phyloP scores from a whole-genome alignment of 108 stramenopile genomes.

The Stephanodiscus triporus region DNA sequence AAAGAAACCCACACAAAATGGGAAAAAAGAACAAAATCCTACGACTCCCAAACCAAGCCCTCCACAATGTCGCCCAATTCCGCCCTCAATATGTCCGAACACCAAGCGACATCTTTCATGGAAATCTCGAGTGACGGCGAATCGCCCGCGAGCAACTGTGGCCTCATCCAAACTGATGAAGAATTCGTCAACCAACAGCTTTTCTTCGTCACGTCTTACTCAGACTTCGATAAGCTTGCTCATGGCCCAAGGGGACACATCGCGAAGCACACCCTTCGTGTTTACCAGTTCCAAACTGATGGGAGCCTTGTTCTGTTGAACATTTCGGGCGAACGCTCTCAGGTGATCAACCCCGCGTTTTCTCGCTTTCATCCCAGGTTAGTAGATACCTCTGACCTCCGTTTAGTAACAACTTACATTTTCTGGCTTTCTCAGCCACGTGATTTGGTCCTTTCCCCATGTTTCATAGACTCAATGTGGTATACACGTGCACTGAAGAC shows the following conservation, averaged over 20 bases:
- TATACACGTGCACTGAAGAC: slow-evolving; percentile 96
- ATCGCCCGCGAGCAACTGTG: not conserved
- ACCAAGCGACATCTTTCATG: too few relatives aligned
- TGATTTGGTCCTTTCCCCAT: not conserved
- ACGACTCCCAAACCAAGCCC: too few relatives aligned
- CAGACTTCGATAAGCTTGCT: slow-evolving; percentile 86
- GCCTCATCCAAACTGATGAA: slow-evolving; percentile 10
- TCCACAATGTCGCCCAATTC: too few relatives aligned
- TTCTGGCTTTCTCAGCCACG: not conserved
- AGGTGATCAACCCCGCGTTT: slow-evolving; percentile 95
- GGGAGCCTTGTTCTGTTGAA: slow-evolving; percentile 86
- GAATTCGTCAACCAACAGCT: slow-evolving; percentile 46
- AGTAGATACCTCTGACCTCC: slow-evolving; percentile 2
- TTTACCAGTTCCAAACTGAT: slow-evolving; percentile 86
- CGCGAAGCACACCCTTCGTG: slow-evolving; percentile 75
- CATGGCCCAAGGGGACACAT: slow-evolving; percentile 90
- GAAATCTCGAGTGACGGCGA: too few relatives aligned
- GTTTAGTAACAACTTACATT: not conserved
- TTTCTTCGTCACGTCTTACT: slow-evolving; percentile 77
- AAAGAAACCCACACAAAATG: too few relatives aligned
- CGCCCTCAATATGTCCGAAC: too few relatives aligned
- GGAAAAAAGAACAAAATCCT: too few relatives aligned
- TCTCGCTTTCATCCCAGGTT: slow-evolving; percentile 85
- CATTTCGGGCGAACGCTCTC: slow-evolving; percentile 63
- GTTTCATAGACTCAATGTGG: slow-evolving; percentile 69